Base-by-base conservation (phyloP, 805 yeast species). In the Saturnispora sanitii region DNA sequence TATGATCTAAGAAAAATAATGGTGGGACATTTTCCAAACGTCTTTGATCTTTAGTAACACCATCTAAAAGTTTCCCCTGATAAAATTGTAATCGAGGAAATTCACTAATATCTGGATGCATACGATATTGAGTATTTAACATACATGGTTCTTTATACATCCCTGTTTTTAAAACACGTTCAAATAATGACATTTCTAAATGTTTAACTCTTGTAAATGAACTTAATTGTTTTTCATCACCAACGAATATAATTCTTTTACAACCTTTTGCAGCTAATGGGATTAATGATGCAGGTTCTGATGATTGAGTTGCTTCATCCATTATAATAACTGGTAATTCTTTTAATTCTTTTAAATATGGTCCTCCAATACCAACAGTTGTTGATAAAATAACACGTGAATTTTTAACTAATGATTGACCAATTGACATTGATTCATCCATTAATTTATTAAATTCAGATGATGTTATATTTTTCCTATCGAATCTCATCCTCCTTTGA, bases 71-170 rank as follows among this genome's bases (percentile, higher is more conserved):
- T 44, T 70, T 67, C 2, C 82, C 78, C 13, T 73, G 58, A 55
- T 92, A 92, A 55, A 92, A 92, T 51, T 80, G 79, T 6, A 60
- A 55, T 36, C 95, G 79, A 1, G 98, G 96, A 58, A 92, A 92
- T 39, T 54, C 63, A 27, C 96, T 82, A 33, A 92, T 92, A 4
- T 69, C 77, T 0, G 97, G 96, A 58, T 92, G 95, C 98, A 92
- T 90, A 65, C 98, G 90, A 57, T 90, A 90, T 56, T 90, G 98
- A 1, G 77, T 75, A 49, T 80, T 78, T 51, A 81, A 67, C 85
- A 80, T 76, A 47, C 73, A 76, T 2, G 83, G 81, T 12, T 68
- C 66, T 22, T 62, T 59, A 51, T 75, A 78, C 1, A 80, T 69
- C 3, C 81, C 82, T 55, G 78, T 79, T 31, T 65, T 56, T 36